phyloP scores from a whole-genome alignment of 2,329 filamentous ascomycete genomes.

The Sordariomycetes sp. region DNA sequence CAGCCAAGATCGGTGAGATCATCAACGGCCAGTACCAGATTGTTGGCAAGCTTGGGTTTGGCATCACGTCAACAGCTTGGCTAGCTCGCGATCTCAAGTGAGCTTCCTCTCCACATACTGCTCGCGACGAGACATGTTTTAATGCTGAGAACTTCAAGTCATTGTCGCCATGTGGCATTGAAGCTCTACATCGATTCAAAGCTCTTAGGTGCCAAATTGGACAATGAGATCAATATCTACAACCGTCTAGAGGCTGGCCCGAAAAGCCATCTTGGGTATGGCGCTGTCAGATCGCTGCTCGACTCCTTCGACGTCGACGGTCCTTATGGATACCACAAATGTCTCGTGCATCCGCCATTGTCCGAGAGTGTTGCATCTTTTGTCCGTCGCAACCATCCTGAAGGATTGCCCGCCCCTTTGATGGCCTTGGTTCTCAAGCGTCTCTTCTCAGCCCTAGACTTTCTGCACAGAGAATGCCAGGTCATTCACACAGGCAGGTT shows the following conservation, averaged over 20 bases:
- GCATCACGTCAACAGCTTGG: conserved; percentile 8
- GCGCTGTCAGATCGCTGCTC: conserved; percentile 20
- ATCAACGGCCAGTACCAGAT: conserved; percentile 11
- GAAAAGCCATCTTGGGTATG: conserved; percentile 18
- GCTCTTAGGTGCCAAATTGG: conserved; percentile 13
- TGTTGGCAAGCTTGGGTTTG: conserved; percentile 13
- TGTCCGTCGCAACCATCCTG: not conserved
- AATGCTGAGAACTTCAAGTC: too few relatives aligned
- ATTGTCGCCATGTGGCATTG: conserved; percentile 19
- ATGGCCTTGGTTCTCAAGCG: conserved; percentile 19
- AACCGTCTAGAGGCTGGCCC: conserved; percentile 20
- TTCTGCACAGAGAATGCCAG: conserved; percentile 33
- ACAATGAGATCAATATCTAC: conserved; percentile 32
- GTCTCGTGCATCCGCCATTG: conserved; percentile 29
- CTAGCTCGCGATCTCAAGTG: conserved; percentile 5
- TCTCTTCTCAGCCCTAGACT: conserved; percentile 20
- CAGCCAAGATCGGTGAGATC: conserved; percentile 10
- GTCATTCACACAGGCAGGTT: conserved; percentile 34
- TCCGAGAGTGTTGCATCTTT: not conserved
- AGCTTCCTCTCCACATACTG: not conserved
- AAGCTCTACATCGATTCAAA: conserved; percentile 18
- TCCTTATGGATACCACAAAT: conserved; percentile 23
- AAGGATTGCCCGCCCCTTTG: not conserved
- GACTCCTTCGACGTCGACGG: conserved; percentile 26
- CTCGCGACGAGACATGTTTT: too few relatives aligned